phyloP scores from a whole-genome alignment of 208 protist species.

The Vickermania ingenoplastis region DNA sequence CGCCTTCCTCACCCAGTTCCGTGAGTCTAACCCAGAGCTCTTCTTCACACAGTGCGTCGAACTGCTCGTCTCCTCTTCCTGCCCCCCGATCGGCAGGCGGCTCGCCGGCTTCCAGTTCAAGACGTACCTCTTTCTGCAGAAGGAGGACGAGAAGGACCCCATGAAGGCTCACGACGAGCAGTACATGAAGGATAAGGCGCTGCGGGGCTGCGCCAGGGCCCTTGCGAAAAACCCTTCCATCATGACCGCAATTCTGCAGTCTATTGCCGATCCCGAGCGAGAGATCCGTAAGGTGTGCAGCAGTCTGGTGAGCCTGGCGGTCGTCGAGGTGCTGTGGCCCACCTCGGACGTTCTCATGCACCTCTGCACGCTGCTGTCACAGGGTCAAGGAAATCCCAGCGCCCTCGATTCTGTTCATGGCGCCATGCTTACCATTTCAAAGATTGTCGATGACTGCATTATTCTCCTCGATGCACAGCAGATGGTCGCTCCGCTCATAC shows the following conservation, averaged over 20 bases:
- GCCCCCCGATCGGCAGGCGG: conserved; percentile 32
- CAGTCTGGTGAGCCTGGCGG: conserved; percentile 65
- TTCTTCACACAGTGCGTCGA: conserved; percentile 64
- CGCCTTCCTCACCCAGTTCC: too few species aligned
- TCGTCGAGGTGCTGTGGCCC: conserved; percentile 58
- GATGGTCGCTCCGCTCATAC: conserved; percentile 41
- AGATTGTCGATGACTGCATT: conserved; percentile 64
- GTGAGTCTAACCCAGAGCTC: conserved; percentile 25
- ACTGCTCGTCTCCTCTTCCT: conserved; percentile 34
- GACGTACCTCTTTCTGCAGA: conserved; percentile 66
- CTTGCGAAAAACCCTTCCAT: conserved; percentile 8
- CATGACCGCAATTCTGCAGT: conserved; percentile 37
- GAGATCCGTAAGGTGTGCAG: conserved; percentile 63
- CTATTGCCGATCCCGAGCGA: conserved; percentile 38
- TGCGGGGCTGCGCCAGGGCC: neutral
- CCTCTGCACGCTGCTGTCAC: conserved; percentile 26
- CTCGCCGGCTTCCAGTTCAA: conserved; percentile 68
- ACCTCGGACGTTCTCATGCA: conserved; percentile 28
- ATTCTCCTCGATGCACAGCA: conserved; percentile 38
- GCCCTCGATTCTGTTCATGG: conserved; percentile 53
- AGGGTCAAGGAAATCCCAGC: conserved; percentile 6
- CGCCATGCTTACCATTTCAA: conserved; percentile 54
- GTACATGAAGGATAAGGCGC: conserved; percentile 13
- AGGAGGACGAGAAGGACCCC: too few species aligned
- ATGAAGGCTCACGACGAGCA: conserved; percentile 29